A percentile compares a stretch with the other conserved stretches of the same genome.
Evolutionary conservation across 2,329 filamentous ascomycete genomes (phyloP).

Genomic region (Akanthomyces lecanii): DNA sequence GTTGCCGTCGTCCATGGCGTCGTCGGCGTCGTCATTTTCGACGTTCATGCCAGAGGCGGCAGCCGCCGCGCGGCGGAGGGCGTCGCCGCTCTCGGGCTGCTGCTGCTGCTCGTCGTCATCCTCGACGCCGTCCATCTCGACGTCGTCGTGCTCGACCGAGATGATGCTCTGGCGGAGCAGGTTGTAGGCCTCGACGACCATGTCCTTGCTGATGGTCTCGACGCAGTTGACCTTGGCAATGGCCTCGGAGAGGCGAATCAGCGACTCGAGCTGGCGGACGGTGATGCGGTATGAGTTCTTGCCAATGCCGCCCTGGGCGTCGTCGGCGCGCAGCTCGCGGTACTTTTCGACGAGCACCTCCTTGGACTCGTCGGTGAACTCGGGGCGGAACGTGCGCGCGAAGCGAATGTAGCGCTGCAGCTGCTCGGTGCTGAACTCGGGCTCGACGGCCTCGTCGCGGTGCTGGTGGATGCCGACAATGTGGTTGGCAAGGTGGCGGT

Average conservation of each 20-base stretch:
- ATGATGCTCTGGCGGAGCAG: constrained; percentile 93
- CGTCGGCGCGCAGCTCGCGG: constrained; percentile 89
- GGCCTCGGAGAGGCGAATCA: constrained; percentile 95
- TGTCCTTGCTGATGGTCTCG: constrained; percentile 76
- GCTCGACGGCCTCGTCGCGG: constrained; percentile 84
- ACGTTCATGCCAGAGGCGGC: constrained; percentile 42
- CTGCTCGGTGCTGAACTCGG: constrained; percentile 94
- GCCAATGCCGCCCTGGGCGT: constrained; percentile 89
- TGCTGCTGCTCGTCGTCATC: constrained; percentile 46
- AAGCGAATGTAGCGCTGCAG: constrained; percentile 97
- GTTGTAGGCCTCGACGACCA: constrained; percentile 90
- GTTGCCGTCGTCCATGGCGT: neutral
- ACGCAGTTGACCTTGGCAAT: constrained; percentile 98
- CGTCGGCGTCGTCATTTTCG: constrained; percentile 36
- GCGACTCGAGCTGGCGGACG: constrained; percentile 88
- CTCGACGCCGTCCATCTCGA: constrained; percentile 83
- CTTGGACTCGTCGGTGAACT: constrained; percentile 86
- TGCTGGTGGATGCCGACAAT: constrained; percentile 93
- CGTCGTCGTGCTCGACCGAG: constrained; percentile 94
- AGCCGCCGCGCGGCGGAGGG: constrained; percentile 37
- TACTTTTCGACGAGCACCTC: constrained; percentile 84
- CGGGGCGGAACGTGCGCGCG: constrained; percentile 87
- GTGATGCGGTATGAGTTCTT: constrained; percentile 97
- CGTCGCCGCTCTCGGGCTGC: constrained; percentile 42
- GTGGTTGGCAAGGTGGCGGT: constrained; percentile 87